phyloP scores from a whole-genome alignment of 1,284 basidiomycete species.

The Dichomitus squalens region DNA sequence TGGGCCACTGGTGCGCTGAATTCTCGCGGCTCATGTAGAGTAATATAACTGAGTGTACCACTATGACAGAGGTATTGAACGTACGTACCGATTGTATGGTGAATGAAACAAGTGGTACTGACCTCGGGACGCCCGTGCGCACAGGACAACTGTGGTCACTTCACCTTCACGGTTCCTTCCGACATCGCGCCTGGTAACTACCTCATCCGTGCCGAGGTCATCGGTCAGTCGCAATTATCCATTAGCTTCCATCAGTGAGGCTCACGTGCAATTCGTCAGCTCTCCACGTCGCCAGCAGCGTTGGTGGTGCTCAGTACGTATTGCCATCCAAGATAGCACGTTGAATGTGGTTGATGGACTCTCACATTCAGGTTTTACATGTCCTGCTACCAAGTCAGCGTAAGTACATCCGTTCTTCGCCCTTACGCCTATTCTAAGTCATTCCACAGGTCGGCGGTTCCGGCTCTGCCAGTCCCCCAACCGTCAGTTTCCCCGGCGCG shows the following conservation, averaged over 20 bases:
- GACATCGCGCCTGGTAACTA: slow-evolving; percentile 52
- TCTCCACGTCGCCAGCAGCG: slow-evolving; percentile 46
- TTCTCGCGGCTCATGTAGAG: background rate
- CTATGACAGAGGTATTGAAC: slow-evolving; percentile 37
- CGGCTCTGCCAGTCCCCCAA: slow-evolving; percentile 43
- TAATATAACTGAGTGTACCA: background rate
- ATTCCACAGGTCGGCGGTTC: slow-evolving; percentile 35
- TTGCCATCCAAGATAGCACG: too few species aligned
- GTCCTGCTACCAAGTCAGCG: slow-evolving; percentile 52
- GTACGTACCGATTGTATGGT: slow-evolving; percentile 13
- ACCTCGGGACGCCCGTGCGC: background rate
- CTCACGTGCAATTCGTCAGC: slow-evolving; percentile 29
- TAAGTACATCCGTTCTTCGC: slow-evolving; percentile 18
- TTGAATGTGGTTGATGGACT: background rate
- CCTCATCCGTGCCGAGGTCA: slow-evolving; percentile 54
- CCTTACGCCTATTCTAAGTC: background rate
- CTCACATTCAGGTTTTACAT: slow-evolving; percentile 43
- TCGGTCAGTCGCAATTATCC: slow-evolving; percentile 36
- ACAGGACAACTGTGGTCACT: slow-evolving; percentile 54
- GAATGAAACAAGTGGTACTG: background rate
- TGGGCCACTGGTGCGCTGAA: slow-evolving; percentile 38
- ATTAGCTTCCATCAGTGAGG: background rate
- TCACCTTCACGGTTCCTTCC: slow-evolving; percentile 48
- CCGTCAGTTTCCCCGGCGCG: slow-evolving; percentile 49
- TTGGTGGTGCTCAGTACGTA: slow-evolving; percentile 49